Base-by-base conservation (phyloP, 2,329 filamentous ascomycete species). In the Trichoderma semiorbis region DNA sequence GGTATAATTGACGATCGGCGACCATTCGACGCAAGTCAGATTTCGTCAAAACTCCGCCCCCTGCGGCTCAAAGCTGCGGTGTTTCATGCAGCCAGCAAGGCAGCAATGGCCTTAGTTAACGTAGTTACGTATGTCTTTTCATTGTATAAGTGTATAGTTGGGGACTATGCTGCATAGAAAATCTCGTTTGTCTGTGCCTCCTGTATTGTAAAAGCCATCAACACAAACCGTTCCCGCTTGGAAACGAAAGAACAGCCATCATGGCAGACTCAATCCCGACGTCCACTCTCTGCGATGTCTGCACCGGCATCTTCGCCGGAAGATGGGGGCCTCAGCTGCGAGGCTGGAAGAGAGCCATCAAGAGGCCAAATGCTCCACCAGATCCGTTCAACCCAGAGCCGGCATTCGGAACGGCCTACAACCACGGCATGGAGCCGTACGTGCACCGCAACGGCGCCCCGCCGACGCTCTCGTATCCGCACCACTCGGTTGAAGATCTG, bases 361-460 rank as follows among this genome's bases (percentile, higher is more conserved):
- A 43, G 18, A 7, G 18, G 2, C 64, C 64, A 7, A 10, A 10
- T 32, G 64, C 64, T 5, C 50, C 50, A 7, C 50, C 50, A 1
- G 64, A 67, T 12, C 64, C 64, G 6, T 43, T 67, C 8, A 36
- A 58, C 50, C 64, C 64, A 1, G 64, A 67, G 24, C 64, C 50
- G 6, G 53, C 47, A 6, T 67, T 57, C 18, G 64, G 64, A 16
- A 67, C 64, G 50, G 64, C 64, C 7, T 67, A 67, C 50, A 50
- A 67, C 32, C 64, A 67, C 50, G 64, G 64, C 21, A 67, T 67
- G 64, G 53, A 67, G 50, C 64, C 64, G 50, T 57, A 57, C 32
- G 16, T 67, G 12, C 24, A 58, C 32, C 8, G 50, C 64, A 39
- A 16, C 3, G 50, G 16, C 50, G 64, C 64, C 6, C 64, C 64